Percentiles rank a stretch among this genome's conserved stretches.
Evolutionary conservation across 768 basidiomycete species (phyloP).

Genomic region (Macrolepiota fuliginosa): DNA sequence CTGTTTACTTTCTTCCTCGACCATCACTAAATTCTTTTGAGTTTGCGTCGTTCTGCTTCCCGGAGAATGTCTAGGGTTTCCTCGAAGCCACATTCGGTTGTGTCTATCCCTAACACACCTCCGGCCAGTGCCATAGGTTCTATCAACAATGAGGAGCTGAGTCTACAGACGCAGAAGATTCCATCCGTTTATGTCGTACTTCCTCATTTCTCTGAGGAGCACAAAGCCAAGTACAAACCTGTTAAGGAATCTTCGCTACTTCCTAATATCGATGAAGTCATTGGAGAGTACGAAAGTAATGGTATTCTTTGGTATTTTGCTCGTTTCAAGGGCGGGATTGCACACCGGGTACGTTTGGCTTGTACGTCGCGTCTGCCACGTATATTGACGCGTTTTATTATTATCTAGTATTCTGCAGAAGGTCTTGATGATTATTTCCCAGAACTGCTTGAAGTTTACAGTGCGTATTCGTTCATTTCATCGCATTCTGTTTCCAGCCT

Average conservation of each 20-base stretch:
- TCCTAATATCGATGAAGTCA: constrained; percentile 38
- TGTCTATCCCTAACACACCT: background rate
- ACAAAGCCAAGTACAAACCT: constrained; percentile 41
- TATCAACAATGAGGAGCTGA: background rate
- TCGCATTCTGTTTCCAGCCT: background rate
- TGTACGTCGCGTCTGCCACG: constrained; percentile 8
- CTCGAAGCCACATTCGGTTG: background rate
- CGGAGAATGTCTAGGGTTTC: background rate
- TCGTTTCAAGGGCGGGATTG: constrained; percentile 53
- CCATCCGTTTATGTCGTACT: constrained; percentile 31
- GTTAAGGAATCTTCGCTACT: constrained; percentile 30
- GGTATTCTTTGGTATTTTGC: constrained; percentile 57
- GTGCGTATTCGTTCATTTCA: constrained; percentile 35
- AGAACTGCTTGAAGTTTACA: constrained; percentile 52
- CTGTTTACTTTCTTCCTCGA: background rate
- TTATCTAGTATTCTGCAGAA: constrained; percentile 39
- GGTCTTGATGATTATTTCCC: constrained; percentile 35
- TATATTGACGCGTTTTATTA: constrained; percentile 26
- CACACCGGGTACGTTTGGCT: constrained; percentile 46
- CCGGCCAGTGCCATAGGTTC: background rate
- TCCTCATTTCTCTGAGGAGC: constrained; percentile 34
- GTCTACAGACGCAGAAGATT: background rate
- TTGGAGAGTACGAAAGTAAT: constrained; percentile 51
- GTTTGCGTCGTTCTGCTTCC: background rate
- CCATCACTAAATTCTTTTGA: background rate